These are phyloP conservation scores for Paulownia fortunei DNA, from an alignment of 257 asterid species.

Conservation along the genomic window DNA sequence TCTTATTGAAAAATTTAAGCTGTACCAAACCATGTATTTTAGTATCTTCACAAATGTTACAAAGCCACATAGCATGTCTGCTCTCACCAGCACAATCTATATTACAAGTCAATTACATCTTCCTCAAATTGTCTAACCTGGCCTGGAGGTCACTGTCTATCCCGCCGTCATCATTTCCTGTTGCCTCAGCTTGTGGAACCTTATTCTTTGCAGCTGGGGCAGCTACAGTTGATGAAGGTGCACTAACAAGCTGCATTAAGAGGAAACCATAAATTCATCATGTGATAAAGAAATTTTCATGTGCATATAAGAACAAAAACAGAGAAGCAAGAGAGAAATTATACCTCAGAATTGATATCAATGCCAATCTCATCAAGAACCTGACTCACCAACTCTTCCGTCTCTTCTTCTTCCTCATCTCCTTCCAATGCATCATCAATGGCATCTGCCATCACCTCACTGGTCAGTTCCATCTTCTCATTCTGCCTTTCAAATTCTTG, in stretches of 20 bases:
- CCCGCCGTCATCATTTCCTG: slow-evolving; percentile 80
- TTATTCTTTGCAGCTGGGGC: slow-evolving; percentile 80
- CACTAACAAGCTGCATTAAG: slow-evolving; percentile 76
- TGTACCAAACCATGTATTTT: slow-evolving; percentile 36
- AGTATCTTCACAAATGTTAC: slow-evolving; percentile 46
- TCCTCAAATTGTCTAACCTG: slow-evolving; percentile 97
- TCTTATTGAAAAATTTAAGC: slow-evolving; percentile 26
- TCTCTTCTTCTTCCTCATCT: slow-evolving; percentile 98
- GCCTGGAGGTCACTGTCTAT: slow-evolving; percentile 98
- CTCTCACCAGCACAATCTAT: slow-evolving; percentile 29
- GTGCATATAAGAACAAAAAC: background rate
- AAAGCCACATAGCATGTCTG: slow-evolving; percentile 35
- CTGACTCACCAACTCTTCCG: slow-evolving; percentile 91
- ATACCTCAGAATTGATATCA: slow-evolving; percentile 89
- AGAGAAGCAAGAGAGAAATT: background rate
- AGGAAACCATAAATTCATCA: slow-evolving; percentile 18
- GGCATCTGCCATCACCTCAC: slow-evolving; percentile 98
- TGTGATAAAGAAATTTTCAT: background rate
- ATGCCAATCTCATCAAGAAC: slow-evolving; percentile 99
- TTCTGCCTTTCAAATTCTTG: slow-evolving; percentile 97
- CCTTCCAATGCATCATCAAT: slow-evolving; percentile 99
- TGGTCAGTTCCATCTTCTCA: slow-evolving; percentile 93
- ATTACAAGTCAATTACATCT: slow-evolving; percentile 59
- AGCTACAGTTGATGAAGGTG: slow-evolving; percentile 87
- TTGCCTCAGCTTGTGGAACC: slow-evolving; percentile 92